Percentiles rank a stretch among this genome's conserved stretches.
These are phyloP conservation scores for Rhynchosporium secalis DNA, from an alignment of 2,329 filamentous ascomycete genomes.

Conservation along the genomic window DNA sequence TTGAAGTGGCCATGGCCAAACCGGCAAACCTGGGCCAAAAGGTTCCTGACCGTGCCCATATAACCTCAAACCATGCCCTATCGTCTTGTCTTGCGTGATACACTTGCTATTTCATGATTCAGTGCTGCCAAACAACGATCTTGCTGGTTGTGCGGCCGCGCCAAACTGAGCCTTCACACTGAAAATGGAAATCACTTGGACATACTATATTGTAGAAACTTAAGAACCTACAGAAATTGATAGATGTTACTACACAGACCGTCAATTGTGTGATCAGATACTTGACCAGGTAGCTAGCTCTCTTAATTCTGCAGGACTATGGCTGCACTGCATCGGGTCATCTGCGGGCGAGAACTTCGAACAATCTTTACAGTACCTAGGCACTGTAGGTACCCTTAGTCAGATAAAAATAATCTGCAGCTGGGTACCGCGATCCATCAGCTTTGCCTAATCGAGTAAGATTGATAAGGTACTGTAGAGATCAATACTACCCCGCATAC, in stretches of 20 bases:
- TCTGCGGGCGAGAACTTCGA: not conserved
- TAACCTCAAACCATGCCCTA: not conserved
- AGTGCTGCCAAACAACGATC: not conserved
- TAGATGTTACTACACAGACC: no score
- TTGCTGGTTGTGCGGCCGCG: not conserved
- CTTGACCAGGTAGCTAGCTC: not conserved
- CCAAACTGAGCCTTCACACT: not conserved
- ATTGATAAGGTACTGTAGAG: not conserved
- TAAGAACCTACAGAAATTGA: not conserved
- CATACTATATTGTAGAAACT: not conserved
- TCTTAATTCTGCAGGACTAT: not conserved
- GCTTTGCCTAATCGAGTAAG: not conserved
- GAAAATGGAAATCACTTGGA: not conserved
- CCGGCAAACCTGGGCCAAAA: slow-evolving; percentile 6
- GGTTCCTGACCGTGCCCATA: not conserved
- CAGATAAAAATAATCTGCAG: not conserved
- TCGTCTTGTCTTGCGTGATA: slow-evolving; percentile 3
- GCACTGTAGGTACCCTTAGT: not conserved
- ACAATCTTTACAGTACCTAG: not conserved
- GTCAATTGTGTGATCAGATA: not conserved
- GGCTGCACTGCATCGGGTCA: slow-evolving; percentile 1
- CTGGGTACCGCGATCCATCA: not conserved
- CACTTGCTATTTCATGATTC: not conserved
- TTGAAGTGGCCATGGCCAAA: slow-evolving; percentile 3
- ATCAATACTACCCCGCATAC: slow-evolving; percentile 11